Evolutionary conservation across 768 basidiomycete genomes (phyloP).

Genomic region (Boletus huronensis): DNA sequence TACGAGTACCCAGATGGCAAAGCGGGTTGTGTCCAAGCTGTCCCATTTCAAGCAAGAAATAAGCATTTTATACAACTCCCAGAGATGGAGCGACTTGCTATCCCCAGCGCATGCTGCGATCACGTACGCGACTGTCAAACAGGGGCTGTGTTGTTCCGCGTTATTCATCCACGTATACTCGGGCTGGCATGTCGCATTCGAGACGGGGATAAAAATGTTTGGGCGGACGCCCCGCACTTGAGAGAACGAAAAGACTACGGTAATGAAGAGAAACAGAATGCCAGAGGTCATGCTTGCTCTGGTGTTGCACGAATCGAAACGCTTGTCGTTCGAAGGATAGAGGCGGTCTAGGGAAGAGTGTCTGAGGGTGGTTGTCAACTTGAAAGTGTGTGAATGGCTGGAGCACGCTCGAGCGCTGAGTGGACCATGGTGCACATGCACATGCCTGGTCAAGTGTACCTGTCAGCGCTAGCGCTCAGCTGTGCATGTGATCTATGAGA

Average conservation of each 20-base stretch:
- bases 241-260: neutral
- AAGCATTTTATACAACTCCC: neutral
- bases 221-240: neutral
- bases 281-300: neutral
- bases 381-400: neutral
- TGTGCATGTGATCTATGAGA: conserved; percentile 7
- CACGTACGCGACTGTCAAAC: neutral
- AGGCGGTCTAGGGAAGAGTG: neutral
- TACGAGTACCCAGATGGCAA: neutral
- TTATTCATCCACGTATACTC: neutral
- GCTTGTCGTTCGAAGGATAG: neutral
- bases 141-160: neutral
- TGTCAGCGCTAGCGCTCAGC: neutral
- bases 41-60: neutral
- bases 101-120: neutral
- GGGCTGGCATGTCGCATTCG: neutral
- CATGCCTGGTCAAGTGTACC: neutral
- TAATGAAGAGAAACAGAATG: neutral
- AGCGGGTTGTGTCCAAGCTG: neutral
- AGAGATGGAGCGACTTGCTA: neutral
- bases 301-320: neutral
- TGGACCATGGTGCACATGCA: neutral
- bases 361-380: neutral
- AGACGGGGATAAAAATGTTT: neutral
- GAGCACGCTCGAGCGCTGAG: neutral